These are phyloP conservation scores for Phytopythium sindhum DNA, from an alignment of 352 stramenopile genomes.

Conservation along the genomic window DNA sequence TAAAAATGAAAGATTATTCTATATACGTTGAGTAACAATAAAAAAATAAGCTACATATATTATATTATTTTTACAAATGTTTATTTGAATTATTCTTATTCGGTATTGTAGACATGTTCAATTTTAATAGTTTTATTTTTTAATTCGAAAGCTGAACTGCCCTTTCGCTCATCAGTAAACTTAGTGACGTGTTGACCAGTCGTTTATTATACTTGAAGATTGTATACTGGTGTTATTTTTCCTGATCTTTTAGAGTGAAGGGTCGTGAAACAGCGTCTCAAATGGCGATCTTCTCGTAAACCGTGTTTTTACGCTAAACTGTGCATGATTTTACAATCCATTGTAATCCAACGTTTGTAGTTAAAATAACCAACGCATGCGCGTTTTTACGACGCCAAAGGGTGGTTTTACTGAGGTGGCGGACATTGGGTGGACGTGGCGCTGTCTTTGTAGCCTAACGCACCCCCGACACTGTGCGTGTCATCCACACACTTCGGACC, in stretches of 20 bases:
- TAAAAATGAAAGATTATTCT: no score
- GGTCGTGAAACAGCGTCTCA: conserved; percentile 1
- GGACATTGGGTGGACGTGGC: no score
- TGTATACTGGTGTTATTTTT: neutral
- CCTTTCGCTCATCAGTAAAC: neutral
- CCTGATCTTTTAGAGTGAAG: neutral
- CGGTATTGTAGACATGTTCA: no score
- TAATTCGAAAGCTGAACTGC: neutral
- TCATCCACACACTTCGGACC: neutral
- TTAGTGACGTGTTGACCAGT: neutral
- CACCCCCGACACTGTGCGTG: neutral
- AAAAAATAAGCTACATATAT: no score
- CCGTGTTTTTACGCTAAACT: neutral
- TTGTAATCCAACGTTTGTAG: neutral
- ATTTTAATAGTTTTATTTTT: neutral
- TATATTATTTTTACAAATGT: no score
- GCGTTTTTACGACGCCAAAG: conserved; percentile 5
- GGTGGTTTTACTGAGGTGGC: neutral
- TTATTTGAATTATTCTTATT: no score
- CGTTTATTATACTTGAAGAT: neutral
- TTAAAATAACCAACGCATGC: neutral
- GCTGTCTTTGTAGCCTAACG: neutral
- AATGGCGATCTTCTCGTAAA: neutral
- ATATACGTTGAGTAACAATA: no score
- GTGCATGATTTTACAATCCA: neutral